Conservation (phyloP, 1,284 basidiomycete genomes). For the Heterobasidion irregulare region DNA sequence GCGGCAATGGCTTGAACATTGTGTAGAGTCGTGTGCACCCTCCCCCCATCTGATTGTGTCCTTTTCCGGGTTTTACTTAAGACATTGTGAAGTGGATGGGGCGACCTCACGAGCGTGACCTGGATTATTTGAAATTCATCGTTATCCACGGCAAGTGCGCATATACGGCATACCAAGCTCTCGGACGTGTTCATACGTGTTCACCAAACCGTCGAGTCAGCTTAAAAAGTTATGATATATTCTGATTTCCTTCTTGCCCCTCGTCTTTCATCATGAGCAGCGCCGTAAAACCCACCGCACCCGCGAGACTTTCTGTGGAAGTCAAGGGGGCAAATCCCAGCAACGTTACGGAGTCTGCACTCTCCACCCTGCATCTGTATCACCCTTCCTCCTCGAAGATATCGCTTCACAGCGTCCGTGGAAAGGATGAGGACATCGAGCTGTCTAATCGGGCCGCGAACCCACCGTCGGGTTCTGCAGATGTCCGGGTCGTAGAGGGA, state of each 20-base stretch:
- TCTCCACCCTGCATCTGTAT: neutral
- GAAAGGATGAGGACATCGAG: neutral
- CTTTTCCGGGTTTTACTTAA: no score
- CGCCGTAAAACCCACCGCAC: neutral
- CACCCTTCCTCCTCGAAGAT: neutral
- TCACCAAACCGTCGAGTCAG: no score
- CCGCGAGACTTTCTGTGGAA: neutral
- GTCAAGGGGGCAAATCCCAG: neutral
- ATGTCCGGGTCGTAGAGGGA: neutral
- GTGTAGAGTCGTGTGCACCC: no score
- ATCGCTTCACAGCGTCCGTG: neutral
- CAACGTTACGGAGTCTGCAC: neutral
- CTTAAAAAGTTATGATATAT: no score
- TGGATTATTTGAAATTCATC: no score
- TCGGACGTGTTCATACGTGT: no score
- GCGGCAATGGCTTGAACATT: no score
- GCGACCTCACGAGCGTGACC: no score
- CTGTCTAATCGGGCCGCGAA: neutral
- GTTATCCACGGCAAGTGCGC: no score
- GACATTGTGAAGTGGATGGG: no score
- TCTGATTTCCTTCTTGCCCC: neutral
- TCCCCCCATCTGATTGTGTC: no score
- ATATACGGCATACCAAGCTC: neutral
- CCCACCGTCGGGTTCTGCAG: neutral
- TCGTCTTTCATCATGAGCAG: neutral